Evolutionary conservation across 176 grass and related monocot genomes (phyloP), one percentile per base, ranked within the genome.

Genomic region (Lolium perenne): DNA sequence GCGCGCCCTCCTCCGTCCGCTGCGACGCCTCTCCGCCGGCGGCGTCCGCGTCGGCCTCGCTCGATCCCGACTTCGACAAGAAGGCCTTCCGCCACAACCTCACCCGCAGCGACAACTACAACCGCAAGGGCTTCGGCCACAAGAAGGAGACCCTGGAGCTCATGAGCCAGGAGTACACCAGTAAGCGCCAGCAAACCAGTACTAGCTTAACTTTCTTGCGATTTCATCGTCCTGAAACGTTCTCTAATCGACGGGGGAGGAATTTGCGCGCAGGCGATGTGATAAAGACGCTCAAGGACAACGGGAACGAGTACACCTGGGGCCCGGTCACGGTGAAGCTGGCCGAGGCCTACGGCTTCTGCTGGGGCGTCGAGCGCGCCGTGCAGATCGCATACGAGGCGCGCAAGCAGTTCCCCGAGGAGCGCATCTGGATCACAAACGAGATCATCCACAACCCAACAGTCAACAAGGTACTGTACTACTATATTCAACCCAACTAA

Each of bases 331-430:
- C 91, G 17, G 95, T 95, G 45, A 98, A 86, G 73, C 94, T 99
- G 46, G 97, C 97, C 7, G 87, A 99, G 90, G 76, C 97, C n/a
- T 94, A 97, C 76, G 97, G 97, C 1, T 99, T 99, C 94, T 99
- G 97, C 81, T 96, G 94, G 94, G 97, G 97, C 79, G 97, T 99
- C 35, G 97, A 99, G 88, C 92, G 97, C 38, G 97, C 97, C 47
- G 94, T 99, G 65, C 97, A 99, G 94, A 96, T 98, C 61, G 96
- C 93, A 38, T 99, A 99, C 83, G 97, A 99, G 88, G 92, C 97
- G 79, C 93, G 97, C 89, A 96, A 94, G 94, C 97, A 99, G 88
- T 99, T 99, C 80, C 97, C 97, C 63, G 94, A 96, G 38, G 94
- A 99, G 29, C 87, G 82, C 65, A 88, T 99, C 85, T 99, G 97